These are phyloP conservation scores for Notholithocarpus densiflorus DNA, from an alignment of 306 rosid genomes.

Conservation along the genomic window DNA sequence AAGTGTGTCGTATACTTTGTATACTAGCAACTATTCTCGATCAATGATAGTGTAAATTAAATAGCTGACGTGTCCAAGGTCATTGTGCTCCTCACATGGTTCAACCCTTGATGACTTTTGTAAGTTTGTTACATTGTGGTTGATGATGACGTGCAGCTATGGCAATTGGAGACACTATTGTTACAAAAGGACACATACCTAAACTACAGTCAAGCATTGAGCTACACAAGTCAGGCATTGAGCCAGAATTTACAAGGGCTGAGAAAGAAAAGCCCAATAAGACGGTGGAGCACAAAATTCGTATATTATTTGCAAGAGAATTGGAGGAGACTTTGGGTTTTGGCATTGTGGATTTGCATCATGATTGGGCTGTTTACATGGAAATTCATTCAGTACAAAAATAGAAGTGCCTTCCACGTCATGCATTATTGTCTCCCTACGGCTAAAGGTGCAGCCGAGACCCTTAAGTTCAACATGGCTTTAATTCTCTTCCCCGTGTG, in stretches of 20 bases:
- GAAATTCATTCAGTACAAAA: constrained; percentile 80
- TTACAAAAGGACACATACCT: constrained; percentile 94
- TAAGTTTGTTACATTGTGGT: constrained; percentile 11
- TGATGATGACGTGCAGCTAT: constrained; percentile 57
- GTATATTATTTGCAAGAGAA: constrained; percentile 84
- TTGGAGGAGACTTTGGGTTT: constrained; percentile 91
- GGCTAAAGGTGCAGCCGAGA: constrained; percentile 93
- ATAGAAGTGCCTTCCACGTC: constrained; percentile 46
- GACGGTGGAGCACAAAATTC: constrained; percentile 59
- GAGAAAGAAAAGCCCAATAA: constrained; percentile 64
- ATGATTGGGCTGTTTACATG: constrained; percentile 80
- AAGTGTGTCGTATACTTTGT: constrained; percentile 13
- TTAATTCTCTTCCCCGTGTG: constrained; percentile 85
- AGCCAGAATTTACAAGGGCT: constrained; percentile 97
- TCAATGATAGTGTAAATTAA: constrained; percentile 11
- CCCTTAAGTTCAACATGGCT: constrained; percentile 96
- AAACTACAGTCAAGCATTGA: constrained; percentile 94
- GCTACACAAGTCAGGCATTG: constrained; percentile 97
- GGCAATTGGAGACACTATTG: constrained; percentile 96
- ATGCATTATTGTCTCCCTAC: constrained; percentile 91
- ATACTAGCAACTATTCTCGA: not conserved
- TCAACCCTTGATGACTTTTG: constrained; percentile 25
- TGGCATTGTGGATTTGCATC: constrained; percentile 63
- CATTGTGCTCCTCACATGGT: constrained; percentile 12
- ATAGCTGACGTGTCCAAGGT: constrained; percentile 27